Percentiles rank a stretch among this genome's conserved stretches.
These are phyloP conservation scores for Antitrichia curtipendula DNA, from an alignment of 225 moss, liverwort and hornwort genomes.

Conservation along the genomic window DNA sequence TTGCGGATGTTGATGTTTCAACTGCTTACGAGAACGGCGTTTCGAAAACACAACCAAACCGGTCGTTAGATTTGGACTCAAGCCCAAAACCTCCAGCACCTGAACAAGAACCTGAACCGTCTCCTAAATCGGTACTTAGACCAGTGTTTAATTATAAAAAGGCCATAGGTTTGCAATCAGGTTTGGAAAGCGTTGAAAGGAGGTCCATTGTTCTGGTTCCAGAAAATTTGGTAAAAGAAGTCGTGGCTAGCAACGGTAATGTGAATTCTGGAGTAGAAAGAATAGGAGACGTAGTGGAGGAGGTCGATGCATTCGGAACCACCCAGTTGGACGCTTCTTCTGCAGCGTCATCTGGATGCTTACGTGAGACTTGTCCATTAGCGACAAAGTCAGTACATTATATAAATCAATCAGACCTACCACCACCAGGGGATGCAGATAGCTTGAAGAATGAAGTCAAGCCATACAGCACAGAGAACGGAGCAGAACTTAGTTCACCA, in stretches of 20 bases:
- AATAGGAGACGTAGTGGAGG: neutral
- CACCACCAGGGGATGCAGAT: neutral
- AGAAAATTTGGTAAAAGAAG: neutral
- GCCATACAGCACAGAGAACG: neutral
- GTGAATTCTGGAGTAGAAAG: neutral
- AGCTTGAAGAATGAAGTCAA: neutral
- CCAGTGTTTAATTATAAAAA: neutral
- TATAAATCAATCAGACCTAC: neutral
- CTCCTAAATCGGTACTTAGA: neutral
- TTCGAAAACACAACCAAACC: neutral
- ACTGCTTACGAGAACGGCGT: neutral
- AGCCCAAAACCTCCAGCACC: no score
- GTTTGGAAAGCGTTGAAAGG: neutral
- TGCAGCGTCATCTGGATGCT: neutral
- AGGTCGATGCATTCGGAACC: neutral
- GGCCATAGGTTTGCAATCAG: neutral
- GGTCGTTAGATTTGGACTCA: neutral
- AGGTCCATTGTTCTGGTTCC: neutral
- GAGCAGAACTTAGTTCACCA: neutral
- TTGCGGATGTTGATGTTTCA: conserved; percentile 4
- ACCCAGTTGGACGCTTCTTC: neutral
- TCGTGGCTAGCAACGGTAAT: neutral
- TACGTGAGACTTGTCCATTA: neutral
- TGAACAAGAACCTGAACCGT: neutral
- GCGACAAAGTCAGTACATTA: neutral